Evolutionary conservation across 177 flowering plant genomes (phyloP).

Genomic region (Vitis hybrid): DNA sequence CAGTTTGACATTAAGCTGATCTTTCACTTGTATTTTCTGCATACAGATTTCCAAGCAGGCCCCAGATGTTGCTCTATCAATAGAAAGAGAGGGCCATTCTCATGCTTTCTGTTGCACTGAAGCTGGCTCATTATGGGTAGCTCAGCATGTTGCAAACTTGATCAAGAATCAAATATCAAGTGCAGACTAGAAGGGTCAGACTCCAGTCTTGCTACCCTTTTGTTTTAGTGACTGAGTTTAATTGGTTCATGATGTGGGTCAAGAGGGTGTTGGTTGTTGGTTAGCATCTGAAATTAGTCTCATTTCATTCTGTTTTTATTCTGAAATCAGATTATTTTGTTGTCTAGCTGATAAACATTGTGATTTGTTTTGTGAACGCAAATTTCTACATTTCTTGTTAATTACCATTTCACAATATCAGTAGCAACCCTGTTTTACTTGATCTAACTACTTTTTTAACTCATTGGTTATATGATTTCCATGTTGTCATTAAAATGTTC

Average conservation of each 20-base stretch:
- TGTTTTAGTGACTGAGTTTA: too few species aligned
- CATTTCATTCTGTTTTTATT: background rate
- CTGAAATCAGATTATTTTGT: background rate
- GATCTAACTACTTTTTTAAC: too few species aligned
- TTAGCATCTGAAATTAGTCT: too few species aligned
- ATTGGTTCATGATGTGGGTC: too few species aligned
- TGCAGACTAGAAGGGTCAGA: constrained; percentile 15
- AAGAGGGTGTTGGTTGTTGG: too few species aligned
- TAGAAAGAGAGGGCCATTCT: constrained; percentile 77
- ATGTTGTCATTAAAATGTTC: background rate
- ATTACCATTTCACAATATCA: too few species aligned
- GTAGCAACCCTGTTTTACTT: too few species aligned
- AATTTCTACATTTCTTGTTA: too few species aligned
- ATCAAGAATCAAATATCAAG: constrained; percentile 37
- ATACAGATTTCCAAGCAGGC: constrained; percentile 67
- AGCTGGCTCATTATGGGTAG: constrained; percentile 88
- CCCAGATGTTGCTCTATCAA: constrained; percentile 44
- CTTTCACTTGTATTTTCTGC: background rate
- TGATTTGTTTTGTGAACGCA: too few species aligned
- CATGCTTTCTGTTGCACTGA: constrained; percentile 79
- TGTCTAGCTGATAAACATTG: background rate
- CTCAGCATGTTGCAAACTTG: constrained; percentile 64
- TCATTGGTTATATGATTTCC: background rate
- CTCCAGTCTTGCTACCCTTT: background rate
- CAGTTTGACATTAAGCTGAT: background rate